phyloP scores from a whole-genome alignment of 1,284 basidiomycete species.

The Ganoderma boninense region DNA sequence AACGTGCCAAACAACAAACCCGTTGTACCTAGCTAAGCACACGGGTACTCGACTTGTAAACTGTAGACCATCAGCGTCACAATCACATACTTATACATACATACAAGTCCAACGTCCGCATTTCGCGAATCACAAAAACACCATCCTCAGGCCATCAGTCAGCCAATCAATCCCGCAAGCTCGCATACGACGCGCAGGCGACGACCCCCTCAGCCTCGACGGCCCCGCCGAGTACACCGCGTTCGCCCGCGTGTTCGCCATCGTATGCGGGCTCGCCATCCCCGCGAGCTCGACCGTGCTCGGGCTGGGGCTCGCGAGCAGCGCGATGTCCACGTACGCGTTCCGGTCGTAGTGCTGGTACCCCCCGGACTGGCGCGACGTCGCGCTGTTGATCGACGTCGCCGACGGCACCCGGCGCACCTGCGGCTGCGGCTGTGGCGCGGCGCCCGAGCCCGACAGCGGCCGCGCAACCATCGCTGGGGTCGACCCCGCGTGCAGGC shows the following conservation, averaged over 20 bases:
- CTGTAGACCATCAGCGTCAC: neutral
- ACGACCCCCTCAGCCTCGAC: constrained; percentile 24
- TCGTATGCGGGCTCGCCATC: constrained; percentile 38
- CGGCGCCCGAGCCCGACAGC: constrained; percentile 26
- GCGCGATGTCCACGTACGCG: constrained; percentile 42
- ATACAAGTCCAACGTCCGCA: neutral
- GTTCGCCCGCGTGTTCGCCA: constrained; percentile 41
- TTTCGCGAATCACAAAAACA: no score
- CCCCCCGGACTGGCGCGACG: constrained; percentile 35
- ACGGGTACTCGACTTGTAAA: neutral
- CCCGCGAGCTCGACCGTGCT: constrained; percentile 35
- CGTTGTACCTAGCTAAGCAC: neutral
- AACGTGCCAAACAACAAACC: constrained; percentile 17
- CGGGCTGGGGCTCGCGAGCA: constrained; percentile 43
- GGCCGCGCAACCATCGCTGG: constrained; percentile 36
- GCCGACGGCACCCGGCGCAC: constrained; percentile 39
- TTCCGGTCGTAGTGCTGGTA: constrained; percentile 40
- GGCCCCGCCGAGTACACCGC: constrained; percentile 23
- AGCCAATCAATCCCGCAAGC: constrained; percentile 24
- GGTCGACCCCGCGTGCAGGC: constrained; percentile 43
- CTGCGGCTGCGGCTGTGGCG: constrained; percentile 15
- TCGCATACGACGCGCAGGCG: constrained; percentile 36
- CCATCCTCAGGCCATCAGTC: constrained; percentile 7
- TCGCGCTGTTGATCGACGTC: constrained; percentile 38
- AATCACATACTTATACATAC: neutral